Conservation (phyloP, 2,329 filamentous ascomycete species). For the Triangularia verruculosa region DNA sequence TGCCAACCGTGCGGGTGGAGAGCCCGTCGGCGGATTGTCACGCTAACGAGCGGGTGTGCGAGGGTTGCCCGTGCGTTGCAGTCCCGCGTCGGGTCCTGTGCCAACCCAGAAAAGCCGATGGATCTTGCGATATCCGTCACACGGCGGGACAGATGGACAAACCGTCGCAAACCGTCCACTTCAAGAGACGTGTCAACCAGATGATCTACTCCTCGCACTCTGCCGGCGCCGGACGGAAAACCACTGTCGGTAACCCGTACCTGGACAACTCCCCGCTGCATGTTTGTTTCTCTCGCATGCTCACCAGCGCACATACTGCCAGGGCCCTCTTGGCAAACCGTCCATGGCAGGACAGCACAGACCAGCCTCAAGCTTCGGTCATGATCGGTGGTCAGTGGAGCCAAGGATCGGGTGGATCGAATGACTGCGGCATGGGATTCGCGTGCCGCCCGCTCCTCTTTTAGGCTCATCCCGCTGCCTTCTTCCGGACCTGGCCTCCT, state of each 20-base stretch:
- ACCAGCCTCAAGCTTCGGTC: background rate
- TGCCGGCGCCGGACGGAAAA: background rate
- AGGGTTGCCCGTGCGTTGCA: conserved; percentile 20
- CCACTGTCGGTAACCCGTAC: background rate
- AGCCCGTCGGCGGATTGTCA: conserved; percentile 10
- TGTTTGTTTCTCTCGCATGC: background rate
- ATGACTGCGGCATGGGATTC: conserved; percentile 23
- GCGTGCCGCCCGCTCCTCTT: conserved; percentile 28
- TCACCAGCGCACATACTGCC: background rate
- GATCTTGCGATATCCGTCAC: no score
- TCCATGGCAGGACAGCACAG: background rate
- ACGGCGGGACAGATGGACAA: conserved; percentile 6
- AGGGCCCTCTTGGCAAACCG: background rate
- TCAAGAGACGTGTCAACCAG: background rate
- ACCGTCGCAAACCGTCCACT: background rate
- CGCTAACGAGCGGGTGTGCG: conserved; percentile 21
- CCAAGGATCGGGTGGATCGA: conserved; percentile 24
- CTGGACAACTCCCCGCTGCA: background rate
- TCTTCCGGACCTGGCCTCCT: conserved; percentile 20
- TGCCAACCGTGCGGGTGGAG: conserved; percentile 17
- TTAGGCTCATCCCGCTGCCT: conserved; percentile 33
- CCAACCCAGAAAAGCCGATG: conserved; percentile 2
- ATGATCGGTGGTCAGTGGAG: conserved; percentile 14
- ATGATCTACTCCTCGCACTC: background rate
- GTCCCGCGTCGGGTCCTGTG: conserved; percentile 18